A percentile compares a stretch with the other conserved stretches of the same genome.
These are phyloP conservation scores for Monosporascus cannonballus DNA, from an alignment of 2,329 filamentous ascomycete species.

Conservation along the genomic window DNA sequence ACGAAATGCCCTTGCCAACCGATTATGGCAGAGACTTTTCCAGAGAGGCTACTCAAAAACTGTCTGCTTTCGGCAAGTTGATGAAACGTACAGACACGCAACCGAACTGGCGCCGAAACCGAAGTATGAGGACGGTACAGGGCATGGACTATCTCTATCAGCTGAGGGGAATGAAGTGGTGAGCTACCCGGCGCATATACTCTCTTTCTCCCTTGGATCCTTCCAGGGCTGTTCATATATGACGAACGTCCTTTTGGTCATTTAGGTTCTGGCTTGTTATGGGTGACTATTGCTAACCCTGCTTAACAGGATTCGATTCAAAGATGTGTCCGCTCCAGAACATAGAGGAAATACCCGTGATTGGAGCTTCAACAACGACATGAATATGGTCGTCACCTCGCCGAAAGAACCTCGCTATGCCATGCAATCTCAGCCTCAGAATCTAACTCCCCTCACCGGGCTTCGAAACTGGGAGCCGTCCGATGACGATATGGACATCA, in stretches of 20 bases:
- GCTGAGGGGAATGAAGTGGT: constrained; percentile 34
- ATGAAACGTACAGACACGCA: constrained; percentile 27
- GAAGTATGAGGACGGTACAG: constrained; percentile 35
- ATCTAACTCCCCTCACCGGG: constrained; percentile 13
- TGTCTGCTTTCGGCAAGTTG: constrained; percentile 10
- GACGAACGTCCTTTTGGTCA: no score
- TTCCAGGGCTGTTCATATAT: no score
- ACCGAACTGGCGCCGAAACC: constrained; percentile 31
- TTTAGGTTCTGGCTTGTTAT: no score
- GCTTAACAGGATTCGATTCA: constrained; percentile 28
- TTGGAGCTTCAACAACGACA: constrained; percentile 27
- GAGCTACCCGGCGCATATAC: neutral
- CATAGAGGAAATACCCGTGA: constrained; percentile 20
- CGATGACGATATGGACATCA: constrained; percentile 11
- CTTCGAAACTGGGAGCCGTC: constrained; percentile 10
- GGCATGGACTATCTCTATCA: constrained; percentile 38
- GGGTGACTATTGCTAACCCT: no score
- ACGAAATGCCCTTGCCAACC: constrained; percentile 26
- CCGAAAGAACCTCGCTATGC: constrained; percentile 13
- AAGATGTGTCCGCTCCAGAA: constrained; percentile 27
- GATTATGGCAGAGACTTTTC: constrained; percentile 5
- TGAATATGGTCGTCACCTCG: constrained; percentile 18
- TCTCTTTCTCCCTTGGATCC: no score
- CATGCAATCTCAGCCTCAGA: constrained; percentile 15
- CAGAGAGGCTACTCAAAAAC: constrained; percentile 14